Percentiles rank a stretch among this genome's conserved stretches.
Evolutionary conservation across 2,329 filamentous ascomycete genomes (phyloP).

Genomic region (Arthrobotrys entomopaga): DNA sequence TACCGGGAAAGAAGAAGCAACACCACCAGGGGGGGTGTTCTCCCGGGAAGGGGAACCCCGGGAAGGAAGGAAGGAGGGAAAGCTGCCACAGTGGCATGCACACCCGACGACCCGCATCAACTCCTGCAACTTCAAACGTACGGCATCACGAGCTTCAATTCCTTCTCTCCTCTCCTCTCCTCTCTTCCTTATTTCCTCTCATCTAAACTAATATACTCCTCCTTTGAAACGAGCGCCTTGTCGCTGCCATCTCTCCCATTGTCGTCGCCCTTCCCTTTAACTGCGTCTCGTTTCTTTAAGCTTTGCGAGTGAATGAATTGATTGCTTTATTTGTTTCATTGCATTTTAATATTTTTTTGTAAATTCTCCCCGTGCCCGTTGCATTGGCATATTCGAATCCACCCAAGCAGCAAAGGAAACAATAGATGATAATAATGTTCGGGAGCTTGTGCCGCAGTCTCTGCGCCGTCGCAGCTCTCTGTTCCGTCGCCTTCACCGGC

Average conservation of each 20-base stretch:
- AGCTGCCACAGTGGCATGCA: constrained; percentile 37
- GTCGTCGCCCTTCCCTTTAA: too few species aligned
- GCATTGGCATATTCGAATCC: background rate
- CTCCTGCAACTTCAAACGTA: background rate
- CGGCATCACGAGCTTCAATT: constrained; percentile 48
- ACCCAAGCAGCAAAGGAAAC: background rate
- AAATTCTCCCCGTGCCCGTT: background rate
- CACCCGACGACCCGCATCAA: background rate
- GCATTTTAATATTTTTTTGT: background rate
- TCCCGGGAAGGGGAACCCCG: background rate
- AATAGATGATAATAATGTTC: constrained; percentile 38
- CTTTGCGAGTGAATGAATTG: constrained; percentile 7
- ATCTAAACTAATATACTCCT: background rate
- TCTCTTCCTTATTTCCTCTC: constrained; percentile 8
- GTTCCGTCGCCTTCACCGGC: constrained; percentile 41
- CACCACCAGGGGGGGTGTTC: background rate
- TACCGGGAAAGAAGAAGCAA: background rate
- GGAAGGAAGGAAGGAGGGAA: background rate
- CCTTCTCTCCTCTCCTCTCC: constrained; percentile 9
- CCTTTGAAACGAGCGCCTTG: background rate
- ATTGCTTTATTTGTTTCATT: background rate
- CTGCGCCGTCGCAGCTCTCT: constrained; percentile 43
- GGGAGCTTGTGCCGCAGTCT: constrained; percentile 48
- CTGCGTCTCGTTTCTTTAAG: constrained; percentile 19
- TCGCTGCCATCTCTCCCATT: too few species aligned